phyloP scores from a whole-genome alignment of 768 basidiomycete species.

The Russula ochroleuca region DNA sequence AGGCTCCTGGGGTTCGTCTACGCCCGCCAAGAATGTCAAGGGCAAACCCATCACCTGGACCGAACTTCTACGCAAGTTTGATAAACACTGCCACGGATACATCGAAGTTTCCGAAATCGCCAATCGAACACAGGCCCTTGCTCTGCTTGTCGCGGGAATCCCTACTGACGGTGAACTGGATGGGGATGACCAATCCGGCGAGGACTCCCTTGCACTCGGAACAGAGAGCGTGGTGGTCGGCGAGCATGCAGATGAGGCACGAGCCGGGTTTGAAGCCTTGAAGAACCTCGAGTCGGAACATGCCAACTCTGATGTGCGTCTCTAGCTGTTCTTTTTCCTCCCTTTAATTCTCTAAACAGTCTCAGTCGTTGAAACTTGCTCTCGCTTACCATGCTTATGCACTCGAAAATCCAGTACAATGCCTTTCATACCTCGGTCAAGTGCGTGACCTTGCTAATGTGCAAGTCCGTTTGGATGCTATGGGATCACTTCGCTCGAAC shows the following conservation, averaged over 20 bases:
- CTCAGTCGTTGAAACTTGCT: conserved; percentile 60
- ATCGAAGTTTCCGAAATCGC: conserved; percentile 61
- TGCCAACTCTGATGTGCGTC: conserved; percentile 46
- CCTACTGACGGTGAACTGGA: conserved; percentile 46
- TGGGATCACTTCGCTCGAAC: conserved; percentile 43
- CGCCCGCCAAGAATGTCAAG: conserved; percentile 58
- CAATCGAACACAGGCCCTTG: conserved; percentile 60
- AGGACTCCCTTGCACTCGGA: conserved; percentile 22
- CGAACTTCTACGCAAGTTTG: conserved; percentile 79
- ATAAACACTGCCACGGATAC: conserved; percentile 71
- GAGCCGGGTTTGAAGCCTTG: conserved; percentile 14
- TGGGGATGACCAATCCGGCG: conserved; percentile 53
- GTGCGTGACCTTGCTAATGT: conserved; percentile 53
- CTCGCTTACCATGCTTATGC: conserved; percentile 82
- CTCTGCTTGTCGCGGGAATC: conserved; percentile 42
- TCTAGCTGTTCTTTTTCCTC: conserved; percentile 6
- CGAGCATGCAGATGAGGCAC: conserved; percentile 21
- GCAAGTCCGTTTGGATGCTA: conserved; percentile 48
- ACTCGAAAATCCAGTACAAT: conserved; percentile 58
- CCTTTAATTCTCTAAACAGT: conserved; percentile 16
- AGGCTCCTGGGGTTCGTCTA: conserved; percentile 63
- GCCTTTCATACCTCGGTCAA: conserved; percentile 53
- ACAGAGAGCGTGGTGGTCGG: conserved; percentile 16
- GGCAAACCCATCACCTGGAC: conserved; percentile 61
- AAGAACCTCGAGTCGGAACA: conserved; percentile 22